Evolutionary conservation across 192 early-diverging fungal genomes (phyloP), one percentile per base, ranked within the genome.

Genomic region (Podila epicladia): DNA sequence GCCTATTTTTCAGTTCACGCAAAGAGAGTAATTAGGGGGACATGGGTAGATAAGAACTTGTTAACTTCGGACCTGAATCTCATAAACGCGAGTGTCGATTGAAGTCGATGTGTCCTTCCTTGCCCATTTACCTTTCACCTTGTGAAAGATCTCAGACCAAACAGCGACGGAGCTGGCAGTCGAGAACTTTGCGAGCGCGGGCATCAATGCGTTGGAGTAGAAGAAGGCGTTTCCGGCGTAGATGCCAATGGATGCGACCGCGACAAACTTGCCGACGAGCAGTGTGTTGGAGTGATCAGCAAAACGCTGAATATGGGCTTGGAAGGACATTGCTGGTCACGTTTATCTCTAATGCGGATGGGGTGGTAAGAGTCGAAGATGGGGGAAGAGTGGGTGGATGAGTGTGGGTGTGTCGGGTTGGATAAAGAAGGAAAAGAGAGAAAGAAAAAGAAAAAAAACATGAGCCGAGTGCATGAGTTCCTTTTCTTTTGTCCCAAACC

Each of bases 221-320:
- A 33, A 58, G 51, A 69, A 38, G 37, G 67, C 67, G 0, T 35
- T 59, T 37, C 67, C 67, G 57, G 55, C 37, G 28, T 41, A 69
- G 67, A 69, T 51, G 32, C 67, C 67, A 29, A 69, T 51, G 26
- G 67, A 69, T 9, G 67, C 51, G 31, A 70, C 68, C 26, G 68
- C 48, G 45, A 70, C 45, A 17, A 70, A 28, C 68, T 70, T 70
- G 68, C 68, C 68, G 58, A 37, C 45, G 6, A 70, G 28, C 37
- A 70, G 29, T 8, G 68, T 62, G 59, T 70, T 70, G 48, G 51
- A 37, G 48, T 38, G 41, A 41, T 62, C 59, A 58, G 58, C 68
- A 35, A 70, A 29, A 1, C 41, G 35, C 26, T 70, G 68, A 58
- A 70, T 62, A 24, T 70, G 58, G 59, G 41, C 60, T 17, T 70